phyloP scores from a whole-genome alignment of 2,329 filamentous ascomycete genomes.

The Cladosporium velox region DNA sequence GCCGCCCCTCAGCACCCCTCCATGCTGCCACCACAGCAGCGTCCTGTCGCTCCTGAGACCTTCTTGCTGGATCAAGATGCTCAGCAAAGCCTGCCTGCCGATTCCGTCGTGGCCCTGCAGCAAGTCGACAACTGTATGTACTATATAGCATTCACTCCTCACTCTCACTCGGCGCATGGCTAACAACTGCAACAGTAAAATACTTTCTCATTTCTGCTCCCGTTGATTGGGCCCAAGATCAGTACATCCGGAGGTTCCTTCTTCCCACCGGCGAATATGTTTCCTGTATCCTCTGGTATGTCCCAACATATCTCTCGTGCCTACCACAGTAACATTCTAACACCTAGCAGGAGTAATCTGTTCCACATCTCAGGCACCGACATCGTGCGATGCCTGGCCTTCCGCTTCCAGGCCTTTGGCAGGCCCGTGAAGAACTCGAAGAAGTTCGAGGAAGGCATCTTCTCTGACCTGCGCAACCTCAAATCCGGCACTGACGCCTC shows the following conservation, averaged over 20 bases:
- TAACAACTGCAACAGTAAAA: conserved; percentile 63
- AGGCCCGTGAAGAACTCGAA: conserved; percentile 99
- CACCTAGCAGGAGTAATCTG: conserved; percentile 76
- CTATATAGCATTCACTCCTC: not conserved
- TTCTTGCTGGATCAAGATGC: conserved; percentile 98
- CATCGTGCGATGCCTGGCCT: conserved; percentile 96
- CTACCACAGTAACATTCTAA: conserved; percentile 33
- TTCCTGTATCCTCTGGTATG: conserved; percentile 89
- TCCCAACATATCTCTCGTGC: not conserved
- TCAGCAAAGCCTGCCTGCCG: conserved; percentile 91
- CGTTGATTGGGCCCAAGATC: conserved; percentile 94
- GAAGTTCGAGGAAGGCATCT: conserved; percentile 99
- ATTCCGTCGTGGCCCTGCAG: conserved; percentile 94
- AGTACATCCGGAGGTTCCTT: conserved; percentile 94
- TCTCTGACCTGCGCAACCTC: conserved; percentile 95
- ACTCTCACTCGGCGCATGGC: not conserved
- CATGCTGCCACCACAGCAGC: conserved; percentile 80
- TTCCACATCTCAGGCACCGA: conserved; percentile 99
- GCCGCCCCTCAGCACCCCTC: conserved; percentile 62
- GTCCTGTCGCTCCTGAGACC: conserved; percentile 80
- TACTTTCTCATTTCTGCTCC: conserved; percentile 99
- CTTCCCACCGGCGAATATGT: conserved; percentile 98
- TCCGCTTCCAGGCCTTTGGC: conserved; percentile 97
- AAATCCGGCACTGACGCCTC: conserved; percentile 98
- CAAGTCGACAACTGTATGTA: conserved; percentile 93